Conservation (phyloP, 768 basidiomycete species). For the Kondoa subrosea region DNA sequence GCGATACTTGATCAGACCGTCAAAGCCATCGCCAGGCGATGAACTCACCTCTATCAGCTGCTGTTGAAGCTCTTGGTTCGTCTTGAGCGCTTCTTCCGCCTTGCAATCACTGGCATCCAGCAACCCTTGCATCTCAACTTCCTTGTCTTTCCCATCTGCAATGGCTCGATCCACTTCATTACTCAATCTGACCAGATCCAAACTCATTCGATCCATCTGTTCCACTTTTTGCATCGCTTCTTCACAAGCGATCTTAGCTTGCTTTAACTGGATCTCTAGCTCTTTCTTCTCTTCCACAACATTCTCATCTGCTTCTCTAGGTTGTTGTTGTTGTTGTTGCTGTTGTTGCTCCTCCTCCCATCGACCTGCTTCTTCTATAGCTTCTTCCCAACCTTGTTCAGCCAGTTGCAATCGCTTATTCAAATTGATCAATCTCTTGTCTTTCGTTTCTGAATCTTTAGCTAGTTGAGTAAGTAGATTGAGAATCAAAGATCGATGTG, state of each 20-base stretch:
- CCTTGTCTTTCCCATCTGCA: not conserved
- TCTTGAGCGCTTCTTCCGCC: not conserved
- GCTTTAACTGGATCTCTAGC: not conserved
- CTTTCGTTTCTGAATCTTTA: slow-evolving; percentile 1
- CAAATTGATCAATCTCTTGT: not conserved
- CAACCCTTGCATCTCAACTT: not conserved
- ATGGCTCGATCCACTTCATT: not conserved
- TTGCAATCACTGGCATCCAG: not conserved
- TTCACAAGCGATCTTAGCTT: not conserved
- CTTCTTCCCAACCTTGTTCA: not conserved
- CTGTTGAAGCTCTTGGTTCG: not conserved
- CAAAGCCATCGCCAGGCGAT: not conserved
- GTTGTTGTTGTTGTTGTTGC: not conserved
- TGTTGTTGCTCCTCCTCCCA: slow-evolving; percentile 1
- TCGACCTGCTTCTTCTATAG: slow-evolving; percentile 1
- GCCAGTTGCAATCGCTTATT: not conserved
- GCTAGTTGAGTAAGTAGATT: not conserved
- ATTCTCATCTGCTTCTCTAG: too few species aligned
- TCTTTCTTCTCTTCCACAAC: slow-evolving; percentile 1
- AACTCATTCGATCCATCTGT: not conserved
- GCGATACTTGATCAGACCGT: not conserved
- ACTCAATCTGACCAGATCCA: not conserved
- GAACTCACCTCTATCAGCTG: not conserved
- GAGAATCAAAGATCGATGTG: not conserved
- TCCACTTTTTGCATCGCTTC: not conserved